phyloP scores from a whole-genome alignment of 2,329 filamentous ascomycete species.

The Trichoderma aggressivum region DNA sequence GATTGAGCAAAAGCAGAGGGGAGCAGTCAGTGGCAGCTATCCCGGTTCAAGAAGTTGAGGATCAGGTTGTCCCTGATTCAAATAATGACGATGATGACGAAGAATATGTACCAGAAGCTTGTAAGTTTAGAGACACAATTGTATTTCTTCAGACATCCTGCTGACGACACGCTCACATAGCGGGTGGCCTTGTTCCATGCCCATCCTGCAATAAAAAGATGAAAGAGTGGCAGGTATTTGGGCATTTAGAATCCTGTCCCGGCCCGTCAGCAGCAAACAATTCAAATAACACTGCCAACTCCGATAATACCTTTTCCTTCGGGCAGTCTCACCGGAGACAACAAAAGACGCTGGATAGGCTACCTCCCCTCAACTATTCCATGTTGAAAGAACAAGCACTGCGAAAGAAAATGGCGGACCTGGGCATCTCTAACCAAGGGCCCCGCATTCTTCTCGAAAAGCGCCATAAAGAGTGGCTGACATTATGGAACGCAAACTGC shows the following conservation, averaged over 20 bases:
- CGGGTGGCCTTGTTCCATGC: constrained; percentile 77
- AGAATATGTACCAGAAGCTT: constrained; percentile 31
- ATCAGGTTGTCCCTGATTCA: constrained; percentile 21
- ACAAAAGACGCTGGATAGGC: constrained; percentile 52
- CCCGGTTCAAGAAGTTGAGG: constrained; percentile 12
- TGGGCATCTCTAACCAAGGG: constrained; percentile 73
- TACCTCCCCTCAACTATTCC: constrained; percentile 81
- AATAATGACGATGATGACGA: constrained; percentile 25
- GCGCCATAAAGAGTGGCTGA: constrained; percentile 90
- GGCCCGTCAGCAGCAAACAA: constrained; percentile 33
- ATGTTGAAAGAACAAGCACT: constrained; percentile 77
- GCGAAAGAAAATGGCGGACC: constrained; percentile 75
- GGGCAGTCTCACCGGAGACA: constrained; percentile 28
- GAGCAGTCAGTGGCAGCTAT: constrained; percentile 29
- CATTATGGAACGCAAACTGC: constrained; percentile 95
- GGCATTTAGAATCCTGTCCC: constrained; percentile 70
- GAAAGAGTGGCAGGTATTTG: constrained; percentile 73
- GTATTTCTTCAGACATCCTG: neutral
- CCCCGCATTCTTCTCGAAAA: constrained; percentile 66
- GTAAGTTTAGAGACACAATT: constrained; percentile 20
- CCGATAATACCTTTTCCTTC: neutral
- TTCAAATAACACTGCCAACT: neutral
- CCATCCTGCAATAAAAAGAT: constrained; percentile 78
- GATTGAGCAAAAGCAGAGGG: constrained; percentile 43
- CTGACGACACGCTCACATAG: constrained; percentile 30